Base-by-base conservation (phyloP, 495 filamentous ascomycete genomes). In the Tuber umbilicatum region DNA sequence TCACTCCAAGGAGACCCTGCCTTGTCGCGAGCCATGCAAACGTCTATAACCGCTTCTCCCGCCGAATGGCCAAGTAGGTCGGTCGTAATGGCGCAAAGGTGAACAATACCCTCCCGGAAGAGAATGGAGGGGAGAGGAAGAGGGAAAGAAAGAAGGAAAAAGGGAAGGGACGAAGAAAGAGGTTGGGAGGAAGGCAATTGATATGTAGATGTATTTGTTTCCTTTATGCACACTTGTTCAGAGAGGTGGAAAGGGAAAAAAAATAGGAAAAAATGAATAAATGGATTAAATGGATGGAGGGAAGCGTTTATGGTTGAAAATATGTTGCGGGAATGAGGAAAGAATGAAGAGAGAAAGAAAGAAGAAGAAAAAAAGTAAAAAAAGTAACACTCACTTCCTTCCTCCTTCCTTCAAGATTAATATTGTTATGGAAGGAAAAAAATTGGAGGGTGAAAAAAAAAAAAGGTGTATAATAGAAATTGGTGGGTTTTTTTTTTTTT, bases 1-100 rank as follows among this genome's bases (percentile, higher is more conserved):
- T 80, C 78, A 80, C 77, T 80, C 78, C 78, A 80, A 80, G 76
- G 71, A 73, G 76, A 70, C 47, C 60, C 38, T 69, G 73, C 64
- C 72, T 79, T 79, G 69, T 80, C 68, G 78, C 70, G 78, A 75
- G 78, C 73, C 77, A 80, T 80, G 77, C 76, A 80, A 72, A 64
- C 55, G 55, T 64, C 68, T 71, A 60, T 76, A 77, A 64, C 27
- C 68, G 68, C 72, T 73, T 55, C 70, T 72, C 69, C 67, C 70
- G 73, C 72, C 77, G 76, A 73, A 73, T 50, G 68, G 78, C 67
- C 70, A 70, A 76, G 38, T 27, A 70, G 71, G 38, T 73, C 10
- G 45, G 69, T 43, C 45, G 70, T n/a, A 43, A 69, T 75, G 41
- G 77, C 73, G 42, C 71, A 74, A 67, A 69, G 60, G 74, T 64